Percentiles rank a stretch among this genome's conserved stretches.
Evolutionary conservation across 2,329 filamentous ascomycete species (phyloP).

Genomic region (Cladosporium oxysporum): DNA sequence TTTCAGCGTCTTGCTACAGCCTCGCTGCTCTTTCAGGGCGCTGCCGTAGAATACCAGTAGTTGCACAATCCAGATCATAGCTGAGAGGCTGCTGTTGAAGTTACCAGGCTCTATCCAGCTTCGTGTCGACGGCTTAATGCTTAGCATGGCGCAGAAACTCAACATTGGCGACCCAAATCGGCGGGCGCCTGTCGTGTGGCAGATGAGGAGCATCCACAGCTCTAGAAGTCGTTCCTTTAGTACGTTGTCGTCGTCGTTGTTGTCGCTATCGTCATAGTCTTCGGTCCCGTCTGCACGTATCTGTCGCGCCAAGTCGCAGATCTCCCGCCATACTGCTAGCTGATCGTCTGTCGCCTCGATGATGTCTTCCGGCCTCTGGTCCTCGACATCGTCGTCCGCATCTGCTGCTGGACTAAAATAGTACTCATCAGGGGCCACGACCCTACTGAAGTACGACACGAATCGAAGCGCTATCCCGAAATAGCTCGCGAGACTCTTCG

Average conservation of each 20-base stretch:
- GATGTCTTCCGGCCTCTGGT: slow-evolving; percentile 5
- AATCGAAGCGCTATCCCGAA: not conserved
- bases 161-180: no score
- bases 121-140: slow-evolving; percentile 17
- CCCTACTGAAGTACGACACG: slow-evolving; percentile 8
- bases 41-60: slow-evolving; percentile 22
- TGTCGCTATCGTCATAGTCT: not conserved
- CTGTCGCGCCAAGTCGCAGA: not conserved
- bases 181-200: no score
- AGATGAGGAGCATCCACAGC: no score
- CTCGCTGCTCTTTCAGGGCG: slow-evolving; percentile 15
- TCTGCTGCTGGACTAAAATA: slow-evolving; percentile 2
- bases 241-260: not conserved
- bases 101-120: slow-evolving; percentile 23
- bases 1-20: slow-evolving; percentile 16
- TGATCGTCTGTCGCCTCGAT: slow-evolving; percentile 15
- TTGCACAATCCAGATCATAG: slow-evolving; percentile 21
- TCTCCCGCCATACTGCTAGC: slow-evolving; percentile 1
- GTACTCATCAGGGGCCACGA: slow-evolving; percentile 2
- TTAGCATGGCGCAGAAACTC: no score
- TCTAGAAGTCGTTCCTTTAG: not conserved
- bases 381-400: not conserved
- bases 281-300: not conserved
- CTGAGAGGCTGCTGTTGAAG: slow-evolving; percentile 22
- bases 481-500: not conserved